These are phyloP conservation scores for Mycena rosella DNA, from an alignment of 768 basidiomycete species.

Conservation along the genomic window DNA sequence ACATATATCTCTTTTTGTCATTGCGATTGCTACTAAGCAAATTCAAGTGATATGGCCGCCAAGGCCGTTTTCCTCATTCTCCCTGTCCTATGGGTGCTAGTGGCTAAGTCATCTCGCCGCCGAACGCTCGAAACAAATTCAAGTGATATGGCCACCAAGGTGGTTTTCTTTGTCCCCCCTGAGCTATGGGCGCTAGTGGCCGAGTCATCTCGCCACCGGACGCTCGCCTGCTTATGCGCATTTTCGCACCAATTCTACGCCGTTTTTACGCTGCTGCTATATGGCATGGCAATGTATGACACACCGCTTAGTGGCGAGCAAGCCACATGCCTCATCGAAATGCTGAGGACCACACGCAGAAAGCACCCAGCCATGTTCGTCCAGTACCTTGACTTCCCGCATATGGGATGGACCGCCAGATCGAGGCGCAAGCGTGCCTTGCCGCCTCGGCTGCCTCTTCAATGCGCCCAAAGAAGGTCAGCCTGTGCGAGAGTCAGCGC, in stretches of 20 bases:
- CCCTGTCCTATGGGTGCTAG: constrained; percentile 1
- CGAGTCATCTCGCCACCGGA: background rate
- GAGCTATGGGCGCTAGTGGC: constrained; percentile 7
- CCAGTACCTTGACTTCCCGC: background rate
- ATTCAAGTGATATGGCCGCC: too few species aligned
- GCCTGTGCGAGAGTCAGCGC: background rate
- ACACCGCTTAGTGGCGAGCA: background rate
- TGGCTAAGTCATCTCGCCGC: background rate
- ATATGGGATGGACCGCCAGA: background rate
- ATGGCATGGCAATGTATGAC: background rate
- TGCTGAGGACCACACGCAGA: background rate
- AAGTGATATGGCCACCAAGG: too few species aligned
- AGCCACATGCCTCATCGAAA: background rate
- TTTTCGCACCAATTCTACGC: constrained; percentile 8
- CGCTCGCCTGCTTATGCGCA: background rate
- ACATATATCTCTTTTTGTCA: too few species aligned
- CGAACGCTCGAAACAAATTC: background rate
- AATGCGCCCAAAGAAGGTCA: background rate
- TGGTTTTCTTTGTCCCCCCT: background rate
- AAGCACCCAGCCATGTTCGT: background rate
- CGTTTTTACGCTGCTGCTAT: background rate
- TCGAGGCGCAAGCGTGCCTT: background rate
- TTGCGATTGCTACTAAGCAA: too few species aligned
- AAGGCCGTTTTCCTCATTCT: background rate
- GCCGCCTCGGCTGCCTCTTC: background rate